phyloP scores from a whole-genome alignment of 768 basidiomycete species.

The Ramaria sp. region DNA sequence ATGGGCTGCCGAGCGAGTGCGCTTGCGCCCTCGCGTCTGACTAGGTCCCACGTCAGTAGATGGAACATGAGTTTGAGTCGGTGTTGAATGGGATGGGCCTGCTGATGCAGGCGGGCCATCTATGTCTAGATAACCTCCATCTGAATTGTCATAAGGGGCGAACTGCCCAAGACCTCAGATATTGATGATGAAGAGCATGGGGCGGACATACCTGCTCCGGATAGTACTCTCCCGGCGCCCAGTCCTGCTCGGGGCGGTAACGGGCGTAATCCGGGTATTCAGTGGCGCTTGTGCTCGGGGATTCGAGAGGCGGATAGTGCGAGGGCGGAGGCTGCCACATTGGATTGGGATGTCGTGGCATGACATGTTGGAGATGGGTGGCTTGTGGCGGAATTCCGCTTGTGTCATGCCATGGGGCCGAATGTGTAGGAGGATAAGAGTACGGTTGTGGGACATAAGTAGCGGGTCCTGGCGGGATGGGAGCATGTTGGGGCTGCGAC shows the following conservation, averaged over 20 bases:
- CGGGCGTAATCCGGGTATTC: constrained; percentile 38
- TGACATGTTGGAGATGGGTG: constrained; percentile 32
- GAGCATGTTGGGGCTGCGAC: constrained; percentile 6
- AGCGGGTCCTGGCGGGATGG: not conserved
- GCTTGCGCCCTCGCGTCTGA: constrained; percentile 57
- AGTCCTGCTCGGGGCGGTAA: constrained; percentile 43
- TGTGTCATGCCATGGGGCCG: constrained; percentile 39
- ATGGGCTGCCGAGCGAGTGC: constrained; percentile 43
- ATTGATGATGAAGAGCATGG: not conserved
- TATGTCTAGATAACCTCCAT: constrained; percentile 44
- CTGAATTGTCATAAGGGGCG: constrained; percentile 42
- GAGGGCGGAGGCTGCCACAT: constrained; percentile 31
- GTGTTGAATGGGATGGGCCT: constrained; percentile 27
- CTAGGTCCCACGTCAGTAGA: constrained; percentile 19
- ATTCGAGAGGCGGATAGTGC: constrained; percentile 24
- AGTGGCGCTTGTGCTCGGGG: constrained; percentile 29
- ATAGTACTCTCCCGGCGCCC: constrained; percentile 42
- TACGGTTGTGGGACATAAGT: constrained; percentile 5
- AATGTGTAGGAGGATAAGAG: constrained; percentile 5
- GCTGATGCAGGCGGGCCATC: constrained; percentile 40
- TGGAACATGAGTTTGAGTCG: constrained; percentile 11
- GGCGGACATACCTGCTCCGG: constrained; percentile 36
- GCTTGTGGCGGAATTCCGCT: constrained; percentile 56
- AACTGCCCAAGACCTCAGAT: not conserved
- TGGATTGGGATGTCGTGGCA: constrained; percentile 28